These are phyloP conservation scores for Fusarium globosum DNA, from an alignment of 2,329 filamentous ascomycete species.

Conservation along the genomic window DNA sequence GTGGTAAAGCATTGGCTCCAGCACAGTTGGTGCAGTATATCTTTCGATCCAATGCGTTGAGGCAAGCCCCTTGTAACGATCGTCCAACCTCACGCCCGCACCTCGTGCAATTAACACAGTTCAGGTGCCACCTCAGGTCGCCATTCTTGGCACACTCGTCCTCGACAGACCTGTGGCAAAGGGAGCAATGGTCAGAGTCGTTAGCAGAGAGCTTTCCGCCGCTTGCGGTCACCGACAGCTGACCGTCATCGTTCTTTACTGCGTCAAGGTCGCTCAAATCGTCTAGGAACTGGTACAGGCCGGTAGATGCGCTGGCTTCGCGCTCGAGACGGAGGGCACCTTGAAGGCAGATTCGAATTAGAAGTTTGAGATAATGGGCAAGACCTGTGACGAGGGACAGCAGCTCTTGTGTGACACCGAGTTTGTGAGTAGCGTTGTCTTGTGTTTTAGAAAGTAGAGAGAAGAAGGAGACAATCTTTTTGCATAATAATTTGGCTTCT, in stretches of 20 bases:
- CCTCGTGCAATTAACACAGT: constrained; percentile 81
- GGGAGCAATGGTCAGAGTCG: constrained; percentile 84
- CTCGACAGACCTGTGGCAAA: constrained; percentile 89
- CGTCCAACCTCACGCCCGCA: constrained; percentile 74
- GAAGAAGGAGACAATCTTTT: constrained; percentile 99
- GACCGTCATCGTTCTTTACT: constrained; percentile 76
- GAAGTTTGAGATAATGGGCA: constrained; percentile 95
- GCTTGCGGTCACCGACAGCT: constrained; percentile 72
- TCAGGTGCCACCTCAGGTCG: constrained; percentile 84
- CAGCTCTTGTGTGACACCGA: constrained; percentile 97
- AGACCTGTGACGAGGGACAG: constrained; percentile 95
- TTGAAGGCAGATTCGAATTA: constrained; percentile 96
- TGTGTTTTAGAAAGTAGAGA: constrained; percentile 94
- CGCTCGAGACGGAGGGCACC: constrained; percentile 91
- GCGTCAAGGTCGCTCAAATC: constrained; percentile 86
- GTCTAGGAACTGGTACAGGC: constrained; percentile 84
- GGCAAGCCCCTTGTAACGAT: constrained; percentile 75
- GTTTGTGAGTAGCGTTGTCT: constrained; percentile 86
- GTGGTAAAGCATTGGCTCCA: constrained; percentile 62
- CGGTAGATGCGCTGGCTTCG: constrained; percentile 78
- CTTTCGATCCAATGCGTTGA: constrained; percentile 74
- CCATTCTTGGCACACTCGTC: constrained; percentile 86
- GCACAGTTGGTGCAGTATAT: constrained; percentile 79
- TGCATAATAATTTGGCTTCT: constrained; percentile 99
- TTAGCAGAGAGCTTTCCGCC: constrained; percentile 76